phyloP scores from a whole-genome alignment of 1,139 yeast species.

The Ogataea hybrid region DNA sequence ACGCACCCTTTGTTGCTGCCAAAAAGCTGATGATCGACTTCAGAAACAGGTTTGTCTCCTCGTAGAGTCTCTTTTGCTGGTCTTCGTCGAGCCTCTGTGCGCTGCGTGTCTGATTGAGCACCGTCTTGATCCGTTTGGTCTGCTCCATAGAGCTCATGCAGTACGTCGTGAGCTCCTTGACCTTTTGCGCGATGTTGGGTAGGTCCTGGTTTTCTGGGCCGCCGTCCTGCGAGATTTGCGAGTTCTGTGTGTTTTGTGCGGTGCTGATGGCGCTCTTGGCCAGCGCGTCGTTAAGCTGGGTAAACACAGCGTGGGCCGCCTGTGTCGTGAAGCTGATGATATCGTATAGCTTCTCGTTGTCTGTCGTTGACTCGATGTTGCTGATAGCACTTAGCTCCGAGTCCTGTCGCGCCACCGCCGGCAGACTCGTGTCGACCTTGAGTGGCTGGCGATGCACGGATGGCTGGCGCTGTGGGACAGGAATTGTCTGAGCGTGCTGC shows the following conservation, averaged over 20 bases:
- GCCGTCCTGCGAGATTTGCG: slow-evolving; percentile 25
- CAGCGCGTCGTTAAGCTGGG: slow-evolving; percentile 75
- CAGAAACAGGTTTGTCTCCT: slow-evolving; percentile 77
- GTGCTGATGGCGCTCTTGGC: slow-evolving; percentile 66
- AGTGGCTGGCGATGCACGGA: slow-evolving; percentile 32
- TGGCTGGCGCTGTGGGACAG: slow-evolving; percentile 14
- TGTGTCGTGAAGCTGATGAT: slow-evolving; percentile 72
- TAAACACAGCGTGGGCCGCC: slow-evolving; percentile 76
- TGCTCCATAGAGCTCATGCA: slow-evolving; percentile 80
- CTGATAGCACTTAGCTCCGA: slow-evolving; percentile 25
- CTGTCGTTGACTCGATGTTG: slow-evolving; percentile 37
- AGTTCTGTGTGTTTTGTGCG: slow-evolving; percentile 30
- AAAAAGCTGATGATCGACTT: slow-evolving; percentile 81
- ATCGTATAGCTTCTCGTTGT: slow-evolving; percentile 73
- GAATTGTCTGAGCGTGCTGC: slow-evolving; percentile 19
- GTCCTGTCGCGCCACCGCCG: slow-evolving; percentile 29
- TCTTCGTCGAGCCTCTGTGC: slow-evolving; percentile 46
- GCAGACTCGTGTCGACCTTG: slow-evolving; percentile 33
- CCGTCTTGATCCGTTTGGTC: slow-evolving; percentile 62
- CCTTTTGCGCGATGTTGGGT: slow-evolving; percentile 49
- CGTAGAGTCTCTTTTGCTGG: slow-evolving; percentile 74
- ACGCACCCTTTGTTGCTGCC: slow-evolving; percentile 72
- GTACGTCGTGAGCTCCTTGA: slow-evolving; percentile 75
- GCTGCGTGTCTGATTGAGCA: slow-evolving; percentile 51
- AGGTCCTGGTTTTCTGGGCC: slow-evolving; percentile 13